Base-by-base conservation (phyloP, 139 green algal genomes). In the Yamagishiella unicocca region DNA sequence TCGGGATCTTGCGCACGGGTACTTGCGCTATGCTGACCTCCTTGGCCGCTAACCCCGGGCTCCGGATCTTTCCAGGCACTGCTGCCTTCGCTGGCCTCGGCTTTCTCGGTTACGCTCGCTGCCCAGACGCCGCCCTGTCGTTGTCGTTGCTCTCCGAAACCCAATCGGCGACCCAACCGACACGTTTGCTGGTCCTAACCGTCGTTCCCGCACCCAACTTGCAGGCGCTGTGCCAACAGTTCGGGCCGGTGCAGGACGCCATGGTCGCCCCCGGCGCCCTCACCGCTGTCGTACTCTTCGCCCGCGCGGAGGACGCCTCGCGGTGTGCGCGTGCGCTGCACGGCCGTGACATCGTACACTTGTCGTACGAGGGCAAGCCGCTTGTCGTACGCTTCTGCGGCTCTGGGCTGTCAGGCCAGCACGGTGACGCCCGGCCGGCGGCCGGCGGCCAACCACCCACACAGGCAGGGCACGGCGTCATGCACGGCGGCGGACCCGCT, bases 201-300 rank as follows among this genome's bases (percentile, higher is more conserved):
- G 58, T n/a, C 14, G 6, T 24, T n/a, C 31, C 58, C 58, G 19
- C 6, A 31, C 6, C 31, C 82, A 87, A 10, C 45, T 93, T 94
- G 21, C 93, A 95, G 76, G 86, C 88, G 9, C 83, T 96, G 35
- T 96, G 96, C 82, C 91, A 96, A 53, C 76, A 88, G 42, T 95
- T 92, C 73, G 95, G 95, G 4, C 74, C 83, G 0, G 91, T 97
- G n/a, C 93, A 95, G 31, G 94, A 97, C 82, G 92, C 95, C 42
- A 89, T 96, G 17, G 95, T 95, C 35, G 96, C 96, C 78, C 95
- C 95, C 0, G 93, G 93, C 38, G 91, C 93, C 72, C 96, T 96
- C 89, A 97, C 96, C 46, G 95, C 95, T 0, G 95, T 97, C 77
- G 95, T 97, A 40, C 96, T 96, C 88, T 97, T 95, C 85, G 76